Conservation (phyloP, 2,329 filamentous ascomycete species). For the Fusarium odoratissimum region DNA sequence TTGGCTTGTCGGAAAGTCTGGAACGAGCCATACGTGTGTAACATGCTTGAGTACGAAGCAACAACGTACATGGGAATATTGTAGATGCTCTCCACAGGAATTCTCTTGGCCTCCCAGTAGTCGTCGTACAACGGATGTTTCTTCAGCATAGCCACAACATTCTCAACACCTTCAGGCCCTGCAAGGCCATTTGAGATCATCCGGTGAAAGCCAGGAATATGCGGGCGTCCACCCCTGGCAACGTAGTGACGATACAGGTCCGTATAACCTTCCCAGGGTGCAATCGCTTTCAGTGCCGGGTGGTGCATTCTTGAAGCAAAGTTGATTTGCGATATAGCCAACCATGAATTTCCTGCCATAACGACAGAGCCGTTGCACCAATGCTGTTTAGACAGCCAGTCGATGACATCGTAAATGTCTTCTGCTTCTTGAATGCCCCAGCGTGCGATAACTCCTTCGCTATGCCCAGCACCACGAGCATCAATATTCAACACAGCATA, state of each 20-base stretch:
- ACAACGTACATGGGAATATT: slow-evolving; percentile 2
- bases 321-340: slow-evolving; percentile 13
- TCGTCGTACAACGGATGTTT: background rate
- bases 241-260: slow-evolving; percentile 36
- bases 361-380: slow-evolving; percentile 19
- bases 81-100: background rate
- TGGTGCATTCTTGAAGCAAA: slow-evolving; percentile 2
- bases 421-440: slow-evolving; percentile 17
- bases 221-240: slow-evolving; percentile 39
- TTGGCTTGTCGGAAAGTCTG: background rate
- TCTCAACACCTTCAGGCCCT: background rate
- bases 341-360: slow-evolving; percentile 19
- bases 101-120: slow-evolving; percentile 1
- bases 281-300: slow-evolving; percentile 18
- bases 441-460: slow-evolving; percentile 1
- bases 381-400: background rate
- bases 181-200: slow-evolving; percentile 18
- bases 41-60: slow-evolving; percentile 1
- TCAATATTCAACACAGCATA: slow-evolving; percentile 17
- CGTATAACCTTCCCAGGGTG: slow-evolving; percentile 15
- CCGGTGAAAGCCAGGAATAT: slow-evolving; percentile 19
- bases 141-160: background rate
- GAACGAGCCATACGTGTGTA: background rate
- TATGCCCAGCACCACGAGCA: background rate
- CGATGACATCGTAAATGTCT: slow-evolving; percentile 17